phyloP scores from a whole-genome alignment of 371 early-diverging fungal species.

The Funneliformis caledonium region DNA sequence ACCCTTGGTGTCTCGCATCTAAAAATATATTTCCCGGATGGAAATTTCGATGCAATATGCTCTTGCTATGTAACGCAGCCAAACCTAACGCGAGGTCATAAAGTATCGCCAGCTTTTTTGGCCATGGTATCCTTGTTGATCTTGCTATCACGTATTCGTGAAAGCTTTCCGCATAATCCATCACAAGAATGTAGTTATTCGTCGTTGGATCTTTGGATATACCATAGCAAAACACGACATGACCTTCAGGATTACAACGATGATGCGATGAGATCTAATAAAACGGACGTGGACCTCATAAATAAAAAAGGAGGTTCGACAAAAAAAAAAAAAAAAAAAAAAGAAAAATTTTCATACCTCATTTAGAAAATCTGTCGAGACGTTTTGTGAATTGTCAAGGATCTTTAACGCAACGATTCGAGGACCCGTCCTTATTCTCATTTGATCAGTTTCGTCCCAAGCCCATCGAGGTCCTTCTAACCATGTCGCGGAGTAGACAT shows the following conservation, averaged over 20 bases:
- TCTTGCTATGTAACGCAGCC: not conserved
- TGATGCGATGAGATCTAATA: conserved; percentile 1
- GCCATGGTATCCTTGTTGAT: not conserved
- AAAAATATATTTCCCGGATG: conserved; percentile 32
- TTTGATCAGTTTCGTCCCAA: not conserved
- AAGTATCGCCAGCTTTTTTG: conserved; percentile 25
- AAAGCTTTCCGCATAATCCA: conserved; percentile 7
- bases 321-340: not conserved
- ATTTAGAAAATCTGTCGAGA: conserved; percentile 2
- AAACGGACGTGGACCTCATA: not conserved
- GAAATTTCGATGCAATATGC: conserved; percentile 24
- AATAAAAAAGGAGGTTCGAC: not conserved
- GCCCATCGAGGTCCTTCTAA: conserved; percentile 5
- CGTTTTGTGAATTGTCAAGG: conserved; percentile 16
- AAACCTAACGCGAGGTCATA: conserved; percentile 7
- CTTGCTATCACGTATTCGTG: not conserved
- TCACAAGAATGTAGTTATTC: conserved; percentile 21
- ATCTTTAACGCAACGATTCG: conserved; percentile 24
- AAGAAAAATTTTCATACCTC: not conserved
- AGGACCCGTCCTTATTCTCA: conserved; percentile 22
- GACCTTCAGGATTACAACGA: conserved; percentile 6
- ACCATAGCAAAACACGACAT: conserved; percentile 25
- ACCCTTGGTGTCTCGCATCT: conserved; percentile 1
- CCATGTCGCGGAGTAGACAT: not conserved
- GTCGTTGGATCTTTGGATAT: conserved; percentile 19